Evolutionary conservation across 306 rosid species (phyloP), one percentile per base, ranked within the genome.

Genomic region (Castanea crenata): DNA sequence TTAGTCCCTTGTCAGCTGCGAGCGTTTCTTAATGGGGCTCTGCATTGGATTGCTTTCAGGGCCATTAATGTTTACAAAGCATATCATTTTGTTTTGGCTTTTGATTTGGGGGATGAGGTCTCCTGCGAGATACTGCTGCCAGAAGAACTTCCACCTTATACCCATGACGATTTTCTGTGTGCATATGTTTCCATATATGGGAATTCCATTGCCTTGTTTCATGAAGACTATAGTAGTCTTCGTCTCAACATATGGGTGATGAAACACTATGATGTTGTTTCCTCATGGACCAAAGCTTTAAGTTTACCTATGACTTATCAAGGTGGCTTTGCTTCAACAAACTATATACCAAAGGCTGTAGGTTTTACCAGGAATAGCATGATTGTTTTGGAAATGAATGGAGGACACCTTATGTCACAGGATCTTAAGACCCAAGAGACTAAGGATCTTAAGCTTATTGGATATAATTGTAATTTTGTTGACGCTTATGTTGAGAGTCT

Each of bases 1-100:
- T 38, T 41, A 41, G 46, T 10, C 0, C 46, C 46, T 41, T 0
- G 46, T 41, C 11, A 41, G 46, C 46, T 11, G 46, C 11, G 11
- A 11, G 46, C 11, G 3, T 41, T 41, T 41, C 46, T 41, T 11
- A 20, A 79, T 76, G 79, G 81, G 10, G 3, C 76, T 57, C 51
- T 76, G n/a, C 81, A 83, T 76, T 83, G 87, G 87, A 51, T 59
- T 55, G 83, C 84, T 11, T 34, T 41, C 38, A 58, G 55, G 15
- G 11, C 3, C 11, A 9, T 1, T 0, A 18, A 12, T 44, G 31
- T 18, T 2, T 6, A n/a, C 21, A 56, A 34, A 5, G 4, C 14
- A 29, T 14, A 27, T 63, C 6, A 9, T 61, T 84, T 84, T 59
- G 55, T 84, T 29, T 38, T 84, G 72, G 67, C 76, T 0, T 84